Evolutionary conservation across 495 filamentous ascomycete genomes (phyloP).

Genomic region (Tetracladium marchalianum): DNA sequence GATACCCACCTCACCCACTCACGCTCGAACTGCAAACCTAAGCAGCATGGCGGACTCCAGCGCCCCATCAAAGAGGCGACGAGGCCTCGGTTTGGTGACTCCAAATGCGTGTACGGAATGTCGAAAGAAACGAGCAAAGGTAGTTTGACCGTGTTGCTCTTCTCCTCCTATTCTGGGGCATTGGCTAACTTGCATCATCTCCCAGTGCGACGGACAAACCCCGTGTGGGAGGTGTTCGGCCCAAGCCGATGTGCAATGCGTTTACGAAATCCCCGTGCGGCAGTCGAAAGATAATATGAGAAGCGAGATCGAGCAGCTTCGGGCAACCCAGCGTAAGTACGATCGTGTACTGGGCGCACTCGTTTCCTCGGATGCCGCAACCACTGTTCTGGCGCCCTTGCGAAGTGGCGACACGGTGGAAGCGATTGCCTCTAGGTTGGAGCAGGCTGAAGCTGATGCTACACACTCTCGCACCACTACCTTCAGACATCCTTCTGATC

Average conservation of each 20-base stretch:
- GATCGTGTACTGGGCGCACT: conserved; percentile 35
- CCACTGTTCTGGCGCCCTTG: conserved; percentile 37
- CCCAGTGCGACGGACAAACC: conserved; percentile 40
- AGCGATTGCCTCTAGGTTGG: conserved; percentile 36
- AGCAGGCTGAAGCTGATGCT: neutral
- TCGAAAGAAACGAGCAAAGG: conserved; percentile 47
- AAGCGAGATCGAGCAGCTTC: conserved; percentile 39
- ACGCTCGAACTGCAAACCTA: too few species aligned
- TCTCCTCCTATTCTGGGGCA: too few species aligned
- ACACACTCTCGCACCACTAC: conserved; percentile 1
- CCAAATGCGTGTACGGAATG: conserved; percentile 48
- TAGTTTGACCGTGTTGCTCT: conserved; percentile 12
- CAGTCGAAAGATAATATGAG: conserved; percentile 45
- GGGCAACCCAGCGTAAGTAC: conserved; percentile 32
- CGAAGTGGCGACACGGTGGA: conserved; percentile 39
- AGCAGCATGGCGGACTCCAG: too few species aligned
- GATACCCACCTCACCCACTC: too few species aligned
- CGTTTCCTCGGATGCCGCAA: conserved; percentile 30
- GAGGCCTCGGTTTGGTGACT: conserved; percentile 42
- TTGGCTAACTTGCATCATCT: neutral
- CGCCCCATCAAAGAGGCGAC: conserved; percentile 21
- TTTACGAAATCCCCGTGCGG: conserved; percentile 43
- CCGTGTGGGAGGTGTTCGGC: conserved; percentile 40
- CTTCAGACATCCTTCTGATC: conserved; percentile 3
- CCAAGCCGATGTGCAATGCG: conserved; percentile 37